Evolutionary conservation across 805 yeast species (phyloP).

Genomic region (Starmerella bacillaris): DNA sequence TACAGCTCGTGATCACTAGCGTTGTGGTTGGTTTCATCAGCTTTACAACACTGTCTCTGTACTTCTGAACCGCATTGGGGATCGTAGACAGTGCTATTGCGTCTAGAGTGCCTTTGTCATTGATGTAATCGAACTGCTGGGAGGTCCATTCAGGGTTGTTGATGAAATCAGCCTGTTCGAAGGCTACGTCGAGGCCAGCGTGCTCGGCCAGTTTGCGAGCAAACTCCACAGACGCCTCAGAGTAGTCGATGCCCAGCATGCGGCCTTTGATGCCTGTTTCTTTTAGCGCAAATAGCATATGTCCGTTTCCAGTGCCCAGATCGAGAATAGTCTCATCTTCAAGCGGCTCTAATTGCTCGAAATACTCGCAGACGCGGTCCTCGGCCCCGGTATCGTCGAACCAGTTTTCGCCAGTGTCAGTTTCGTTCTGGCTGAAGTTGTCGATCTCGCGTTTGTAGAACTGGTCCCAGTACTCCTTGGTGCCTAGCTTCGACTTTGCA

Average conservation of each 20-base stretch:
- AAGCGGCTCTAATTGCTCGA: constrained; percentile 32
- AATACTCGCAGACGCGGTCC: constrained; percentile 54
- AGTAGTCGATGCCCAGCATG: constrained; percentile 70
- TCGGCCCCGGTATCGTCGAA: constrained; percentile 92
- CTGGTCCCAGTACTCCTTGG: constrained; percentile 79
- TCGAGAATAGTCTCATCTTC: constrained; percentile 26
- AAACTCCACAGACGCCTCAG: constrained; percentile 60
- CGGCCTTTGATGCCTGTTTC: constrained; percentile 41
- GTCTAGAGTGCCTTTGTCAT: constrained; percentile 92
- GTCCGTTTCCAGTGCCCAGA: constrained; percentile 95
- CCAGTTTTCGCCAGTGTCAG: constrained; percentile 94
- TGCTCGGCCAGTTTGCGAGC: constrained; percentile 39
- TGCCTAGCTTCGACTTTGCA: constrained; percentile 42
- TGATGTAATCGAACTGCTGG: constrained; percentile 46
- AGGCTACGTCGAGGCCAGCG: constrained; percentile 24
- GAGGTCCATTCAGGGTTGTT: constrained; percentile 25
- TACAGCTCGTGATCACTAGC: constrained; percentile 74
- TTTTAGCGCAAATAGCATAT: constrained; percentile 54
- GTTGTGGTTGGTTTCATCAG: constrained; percentile 41
- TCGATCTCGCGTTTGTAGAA: constrained; percentile 56
- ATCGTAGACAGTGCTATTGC: constrained; percentile 73
- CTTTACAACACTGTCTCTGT: constrained; percentile 41
- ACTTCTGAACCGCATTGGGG: constrained; percentile 27
- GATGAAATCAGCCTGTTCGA: constrained; percentile 56
- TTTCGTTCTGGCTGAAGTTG: constrained; percentile 55